Conservation (phyloP, 2,329 filamentous ascomycete species). For the Penicillium sp. region DNA sequence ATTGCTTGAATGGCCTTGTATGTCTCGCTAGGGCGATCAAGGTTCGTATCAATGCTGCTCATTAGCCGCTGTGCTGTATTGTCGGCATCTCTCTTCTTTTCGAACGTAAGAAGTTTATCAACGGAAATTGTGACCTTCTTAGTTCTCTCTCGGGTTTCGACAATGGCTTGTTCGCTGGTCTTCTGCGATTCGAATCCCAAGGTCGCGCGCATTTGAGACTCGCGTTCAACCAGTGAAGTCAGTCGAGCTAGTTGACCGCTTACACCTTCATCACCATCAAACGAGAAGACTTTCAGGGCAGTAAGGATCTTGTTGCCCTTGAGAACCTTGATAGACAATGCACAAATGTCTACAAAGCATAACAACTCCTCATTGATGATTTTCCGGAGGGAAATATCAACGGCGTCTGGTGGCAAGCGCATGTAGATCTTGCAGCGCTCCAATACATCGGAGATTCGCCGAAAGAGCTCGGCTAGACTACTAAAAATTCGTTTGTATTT, state of each 20-base stretch:
- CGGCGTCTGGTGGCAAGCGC: background rate
- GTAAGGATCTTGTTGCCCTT: background rate
- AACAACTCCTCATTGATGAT: background rate
- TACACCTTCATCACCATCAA: background rate
- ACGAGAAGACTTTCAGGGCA: background rate
- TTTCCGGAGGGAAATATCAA: background rate
- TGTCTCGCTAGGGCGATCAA: background rate
- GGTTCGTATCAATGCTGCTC: background rate
- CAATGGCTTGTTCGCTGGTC: background rate
- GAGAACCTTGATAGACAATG: background rate
- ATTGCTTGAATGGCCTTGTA: background rate
- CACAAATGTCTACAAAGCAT: background rate
- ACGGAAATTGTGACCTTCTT: background rate
- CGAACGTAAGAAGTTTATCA: background rate
- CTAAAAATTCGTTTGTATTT: slow-evolving; percentile 31
- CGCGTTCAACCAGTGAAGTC: background rate
- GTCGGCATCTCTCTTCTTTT: background rate
- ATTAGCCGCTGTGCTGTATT: background rate
- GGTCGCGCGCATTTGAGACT: background rate
- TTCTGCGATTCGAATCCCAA: background rate
- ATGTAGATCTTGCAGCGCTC: background rate
- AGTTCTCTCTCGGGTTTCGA: background rate
- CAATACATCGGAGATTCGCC: background rate
- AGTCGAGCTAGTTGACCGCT: background rate
- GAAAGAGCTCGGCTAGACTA: slow-evolving; percentile 9